A percentile compares a stretch with the other conserved stretches of the same genome.
These are phyloP conservation scores for Clathrospora elynae DNA, from an alignment of 2,329 filamentous ascomycete genomes.

Conservation along the genomic window DNA sequence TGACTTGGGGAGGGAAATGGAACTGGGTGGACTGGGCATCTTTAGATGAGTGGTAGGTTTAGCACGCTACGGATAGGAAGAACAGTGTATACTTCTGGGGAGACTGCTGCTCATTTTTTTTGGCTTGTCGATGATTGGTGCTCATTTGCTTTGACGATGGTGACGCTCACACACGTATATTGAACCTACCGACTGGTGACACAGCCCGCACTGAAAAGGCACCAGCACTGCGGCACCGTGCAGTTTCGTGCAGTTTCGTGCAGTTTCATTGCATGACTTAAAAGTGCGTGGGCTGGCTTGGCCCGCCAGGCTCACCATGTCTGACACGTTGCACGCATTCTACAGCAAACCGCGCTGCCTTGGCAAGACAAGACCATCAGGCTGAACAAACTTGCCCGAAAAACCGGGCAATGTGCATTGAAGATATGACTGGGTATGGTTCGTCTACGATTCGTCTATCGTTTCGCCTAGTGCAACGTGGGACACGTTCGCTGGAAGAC, in stretches of 20 bases:
- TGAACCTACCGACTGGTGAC: no score
- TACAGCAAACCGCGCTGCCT: slow-evolving; percentile 11
- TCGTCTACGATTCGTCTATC: slow-evolving; percentile 11
- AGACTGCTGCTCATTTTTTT: no score
- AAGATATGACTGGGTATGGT: slow-evolving; percentile 19
- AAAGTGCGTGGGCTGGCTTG: neutral
- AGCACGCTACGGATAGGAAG: neutral
- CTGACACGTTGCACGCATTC: slow-evolving; percentile 25
- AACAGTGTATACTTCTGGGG: no score
- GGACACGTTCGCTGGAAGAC: neutral
- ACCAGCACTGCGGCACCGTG: no score
- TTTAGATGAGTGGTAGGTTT: slow-evolving; percentile 2
- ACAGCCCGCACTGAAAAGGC: no score
- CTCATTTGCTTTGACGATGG: no score
- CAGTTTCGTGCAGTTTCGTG: no score
- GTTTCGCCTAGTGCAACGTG: slow-evolving; percentile 14
- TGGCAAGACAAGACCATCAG: neutral
- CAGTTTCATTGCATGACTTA: no score
- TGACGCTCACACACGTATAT: no score
- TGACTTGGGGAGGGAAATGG: neutral
- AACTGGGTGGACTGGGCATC: neutral
- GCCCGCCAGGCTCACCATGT: neutral
- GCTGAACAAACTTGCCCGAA: no score
- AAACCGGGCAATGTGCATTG: neutral
- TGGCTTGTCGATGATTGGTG: no score